Evolutionary conservation across 345 rosid species (phyloP).

Genomic region (Boechera divaricarpa): DNA sequence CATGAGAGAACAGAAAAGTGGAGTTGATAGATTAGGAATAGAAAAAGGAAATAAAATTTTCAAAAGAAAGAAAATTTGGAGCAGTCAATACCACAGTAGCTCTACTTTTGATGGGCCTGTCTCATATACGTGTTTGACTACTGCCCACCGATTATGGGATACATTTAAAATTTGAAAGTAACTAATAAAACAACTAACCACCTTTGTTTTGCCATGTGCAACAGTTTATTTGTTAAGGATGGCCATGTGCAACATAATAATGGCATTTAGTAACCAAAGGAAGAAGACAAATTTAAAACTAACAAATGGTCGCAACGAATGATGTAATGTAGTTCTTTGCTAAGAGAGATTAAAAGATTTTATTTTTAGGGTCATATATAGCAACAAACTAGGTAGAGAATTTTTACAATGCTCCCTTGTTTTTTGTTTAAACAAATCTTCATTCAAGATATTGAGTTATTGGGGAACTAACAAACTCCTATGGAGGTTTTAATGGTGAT

Average conservation of each 20-base stretch:
- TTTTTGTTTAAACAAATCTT: background rate
- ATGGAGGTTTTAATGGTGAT: background rate
- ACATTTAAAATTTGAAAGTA: slow-evolving; percentile 28
- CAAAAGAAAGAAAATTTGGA: background rate
- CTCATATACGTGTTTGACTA: slow-evolving; percentile 37
- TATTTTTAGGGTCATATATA: background rate
- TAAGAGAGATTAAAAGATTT: background rate
- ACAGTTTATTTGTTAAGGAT: background rate
- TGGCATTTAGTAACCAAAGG: background rate
- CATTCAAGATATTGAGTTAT: background rate
- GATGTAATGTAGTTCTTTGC: slow-evolving; percentile 19
- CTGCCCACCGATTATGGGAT: slow-evolving; percentile 38
- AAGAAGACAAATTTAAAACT: background rate
- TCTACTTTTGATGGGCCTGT: slow-evolving; percentile 38
- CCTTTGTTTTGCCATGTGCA: slow-evolving; percentile 23
- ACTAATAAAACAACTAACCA: slow-evolving; percentile 32
- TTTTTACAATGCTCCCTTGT: background rate
- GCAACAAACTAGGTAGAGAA: slow-evolving; percentile 13
- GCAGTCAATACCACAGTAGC: slow-evolving; percentile 27
- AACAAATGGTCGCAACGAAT: slow-evolving; percentile 1
- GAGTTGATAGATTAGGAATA: slow-evolving; percentile 12
- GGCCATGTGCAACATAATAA: slow-evolving; percentile 16
- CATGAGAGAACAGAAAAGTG: slow-evolving; percentile 16
- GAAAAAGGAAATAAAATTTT: background rate
- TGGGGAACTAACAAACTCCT: background rate